Evolutionary conservation across 768 basidiomycete species (phyloP).

Genomic region (Rhodosporidiobolus odoratus): DNA sequence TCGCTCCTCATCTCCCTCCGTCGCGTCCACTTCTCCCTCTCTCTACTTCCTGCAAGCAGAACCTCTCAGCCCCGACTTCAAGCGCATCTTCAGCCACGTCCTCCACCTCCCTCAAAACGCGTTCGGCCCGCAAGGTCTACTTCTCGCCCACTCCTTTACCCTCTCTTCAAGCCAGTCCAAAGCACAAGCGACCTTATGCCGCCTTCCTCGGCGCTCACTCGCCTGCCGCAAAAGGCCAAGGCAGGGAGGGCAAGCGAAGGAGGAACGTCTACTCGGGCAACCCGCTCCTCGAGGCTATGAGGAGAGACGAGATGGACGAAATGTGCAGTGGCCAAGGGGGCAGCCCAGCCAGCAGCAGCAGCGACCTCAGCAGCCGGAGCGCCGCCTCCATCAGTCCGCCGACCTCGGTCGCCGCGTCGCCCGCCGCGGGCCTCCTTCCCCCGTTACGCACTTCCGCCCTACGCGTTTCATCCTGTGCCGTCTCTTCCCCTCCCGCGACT

Average conservation of each 20-base stretch:
- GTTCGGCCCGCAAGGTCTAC: neutral
- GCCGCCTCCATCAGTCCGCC: neutral
- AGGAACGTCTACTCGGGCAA: slow-evolving; percentile 23
- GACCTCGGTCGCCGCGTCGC: neutral
- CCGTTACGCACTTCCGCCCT: neutral
- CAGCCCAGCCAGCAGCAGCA: neutral
- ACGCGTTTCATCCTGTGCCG: neutral
- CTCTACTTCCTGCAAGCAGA: neutral
- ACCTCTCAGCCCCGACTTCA: neutral
- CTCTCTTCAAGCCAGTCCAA: slow-evolving; percentile 18
- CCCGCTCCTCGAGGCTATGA: slow-evolving; percentile 15
- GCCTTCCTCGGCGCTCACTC: neutral
- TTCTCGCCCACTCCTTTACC: slow-evolving; percentile 32
- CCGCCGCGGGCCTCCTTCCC: neutral
- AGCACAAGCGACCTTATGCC: slow-evolving; percentile 11
- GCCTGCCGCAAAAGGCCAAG: neutral
- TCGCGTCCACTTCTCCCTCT: neutral
- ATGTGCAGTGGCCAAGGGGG: neutral
- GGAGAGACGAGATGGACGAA: neutral
- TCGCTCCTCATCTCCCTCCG: too few relatives aligned
- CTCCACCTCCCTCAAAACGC: neutral
- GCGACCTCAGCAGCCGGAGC: neutral
- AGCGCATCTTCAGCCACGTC: neutral
- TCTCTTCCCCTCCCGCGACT: neutral
- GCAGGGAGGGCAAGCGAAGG: neutral